phyloP scores from a whole-genome alignment of 495 filamentous ascomycete species.

The Penicillium robsamsonii region DNA sequence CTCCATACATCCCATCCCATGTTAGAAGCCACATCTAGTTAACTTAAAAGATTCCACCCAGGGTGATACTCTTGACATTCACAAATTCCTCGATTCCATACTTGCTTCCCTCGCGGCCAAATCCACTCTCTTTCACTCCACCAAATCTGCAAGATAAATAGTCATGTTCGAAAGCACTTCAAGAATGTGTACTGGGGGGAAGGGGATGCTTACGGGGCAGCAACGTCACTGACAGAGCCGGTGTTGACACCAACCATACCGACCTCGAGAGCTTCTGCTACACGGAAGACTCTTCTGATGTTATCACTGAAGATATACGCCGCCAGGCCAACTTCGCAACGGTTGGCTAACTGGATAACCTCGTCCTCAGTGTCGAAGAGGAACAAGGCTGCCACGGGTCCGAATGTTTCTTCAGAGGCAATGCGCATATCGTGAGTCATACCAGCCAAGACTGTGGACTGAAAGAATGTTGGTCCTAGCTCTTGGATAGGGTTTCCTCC shows the following conservation, averaged over 20 bases:
- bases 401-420: conserved; percentile 73
- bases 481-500: neutral
- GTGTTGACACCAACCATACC: conserved; percentile 45
- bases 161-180: too few species aligned
- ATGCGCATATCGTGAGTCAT: conserved; percentile 71
- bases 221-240: conserved; percentile 10
- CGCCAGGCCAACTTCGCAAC: conserved; percentile 66
- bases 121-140: neutral
- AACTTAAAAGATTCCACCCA: neutral
- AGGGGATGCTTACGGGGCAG: neutral
- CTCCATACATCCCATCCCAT: too few species aligned
- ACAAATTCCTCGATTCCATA: neutral
- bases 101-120: neutral
- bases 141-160: neutral
- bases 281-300: conserved; percentile 57
- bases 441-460: conserved; percentile 68
- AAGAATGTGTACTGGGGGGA: too few species aligned
- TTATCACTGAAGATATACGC: conserved; percentile 72
- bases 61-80: neutral
- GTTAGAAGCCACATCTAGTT: neutral
- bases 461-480: conserved; percentile 60
- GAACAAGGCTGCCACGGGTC: conserved; percentile 70
- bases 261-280: conserved; percentile 65
- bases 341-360: conserved; percentile 67
- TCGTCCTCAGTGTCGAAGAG: conserved; percentile 72